Base-by-base conservation (phyloP, 345 rosid genomes). In the Aquilaria yunnanensis region DNA sequence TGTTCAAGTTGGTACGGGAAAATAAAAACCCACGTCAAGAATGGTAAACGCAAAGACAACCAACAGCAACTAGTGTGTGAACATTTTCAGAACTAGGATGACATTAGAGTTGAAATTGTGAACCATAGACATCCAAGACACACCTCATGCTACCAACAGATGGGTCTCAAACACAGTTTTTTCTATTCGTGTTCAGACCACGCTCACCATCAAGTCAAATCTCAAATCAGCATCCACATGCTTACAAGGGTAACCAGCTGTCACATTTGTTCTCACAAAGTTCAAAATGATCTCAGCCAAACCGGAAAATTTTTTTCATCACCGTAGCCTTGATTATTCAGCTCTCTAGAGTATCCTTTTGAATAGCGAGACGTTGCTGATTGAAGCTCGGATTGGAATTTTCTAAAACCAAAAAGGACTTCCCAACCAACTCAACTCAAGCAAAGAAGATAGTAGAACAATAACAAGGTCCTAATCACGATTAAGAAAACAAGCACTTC, bases 391-490 rank as follows among this genome's bases (percentile, higher is more conserved):
- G 12, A n/a, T 12, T 14, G 6, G 11, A 37, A 30, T 12, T 14
- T 55, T 43, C 30, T 32, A 11, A 23, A 62, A 62, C 23, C 7
- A 10, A 43, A 61, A 37, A n/a, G 31, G 70, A 51, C 49, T 34
- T 62, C 55, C 45, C 29, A 63, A 63, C 30, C 49, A 43, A 49
- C 14, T 2, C 9, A 31, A 12, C 14, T 3, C 43, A 7, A 37
- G 43, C 23, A 23, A 23, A 23, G 23, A 23, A 23, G 23, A 23
- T 14, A 37, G 14, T 47, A 58, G 57, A 73, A 51, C 5, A 64
- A 60, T 47, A 12, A 52, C 4, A 34, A 43, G 51, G 69, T 62
- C 77, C 56, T 41, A 50, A 69, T 72, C 69, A 56, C 16, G 11
- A 32, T 8, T 4, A 51, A 37, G 46, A 49, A 33, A 72, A 65